Percentiles rank a stretch among this genome's conserved stretches.
Evolutionary conservation across 345 rosid genomes (phyloP).

Genomic region (Diplotaxis tenuifolia): DNA sequence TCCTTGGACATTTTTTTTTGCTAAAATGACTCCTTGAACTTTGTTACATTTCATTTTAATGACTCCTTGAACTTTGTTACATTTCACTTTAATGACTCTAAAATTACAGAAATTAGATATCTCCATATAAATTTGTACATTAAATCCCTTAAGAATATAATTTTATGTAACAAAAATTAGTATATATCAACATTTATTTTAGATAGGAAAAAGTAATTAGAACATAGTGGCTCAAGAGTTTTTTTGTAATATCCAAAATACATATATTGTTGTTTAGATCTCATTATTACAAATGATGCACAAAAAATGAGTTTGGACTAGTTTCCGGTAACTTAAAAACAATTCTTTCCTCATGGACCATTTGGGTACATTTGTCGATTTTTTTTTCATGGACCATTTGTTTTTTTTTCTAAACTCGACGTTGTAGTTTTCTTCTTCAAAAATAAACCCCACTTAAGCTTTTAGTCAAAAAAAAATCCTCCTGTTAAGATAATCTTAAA

Average conservation of each 20-base stretch:
- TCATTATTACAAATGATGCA: background rate
- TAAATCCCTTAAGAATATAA: background rate
- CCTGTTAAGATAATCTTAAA: too few species aligned
- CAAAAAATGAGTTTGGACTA: background rate
- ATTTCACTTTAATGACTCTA: background rate
- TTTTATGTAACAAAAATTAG: background rate
- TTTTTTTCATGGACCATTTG: background rate
- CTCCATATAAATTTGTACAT: background rate
- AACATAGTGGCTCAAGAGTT: background rate
- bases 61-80: background rate
- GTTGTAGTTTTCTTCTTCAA: background rate
- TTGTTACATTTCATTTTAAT: background rate
- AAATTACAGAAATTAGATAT: background rate
- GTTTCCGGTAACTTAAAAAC: background rate
- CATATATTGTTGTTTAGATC: background rate
- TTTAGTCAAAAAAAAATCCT: too few species aligned
- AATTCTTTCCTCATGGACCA: constrained; percentile 25
- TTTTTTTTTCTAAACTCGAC: background rate
- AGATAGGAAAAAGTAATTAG: background rate
- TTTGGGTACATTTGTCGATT: background rate
- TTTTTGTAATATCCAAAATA: background rate
- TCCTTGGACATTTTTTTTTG: background rate
- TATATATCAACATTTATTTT: background rate
- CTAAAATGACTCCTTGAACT: too few species aligned
- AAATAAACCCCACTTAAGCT: too few species aligned